Evolutionary conservation across 2,329 filamentous ascomycete species (phyloP).

Genomic region (Zasmidium angulare): DNA sequence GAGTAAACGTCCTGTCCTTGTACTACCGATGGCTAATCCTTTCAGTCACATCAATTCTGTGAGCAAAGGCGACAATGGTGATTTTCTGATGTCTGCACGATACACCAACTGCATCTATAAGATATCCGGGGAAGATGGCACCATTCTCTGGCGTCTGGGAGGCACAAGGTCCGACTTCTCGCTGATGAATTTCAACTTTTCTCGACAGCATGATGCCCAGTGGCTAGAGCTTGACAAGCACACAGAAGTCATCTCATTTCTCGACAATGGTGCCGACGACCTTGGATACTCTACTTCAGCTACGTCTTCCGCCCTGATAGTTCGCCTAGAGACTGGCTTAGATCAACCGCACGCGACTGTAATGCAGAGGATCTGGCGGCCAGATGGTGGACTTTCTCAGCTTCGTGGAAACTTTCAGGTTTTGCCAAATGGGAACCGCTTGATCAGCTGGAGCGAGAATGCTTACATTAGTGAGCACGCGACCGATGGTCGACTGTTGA

Average conservation of each 20-base stretch:
- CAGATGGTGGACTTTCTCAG: no score
- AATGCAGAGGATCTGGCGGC: no score
- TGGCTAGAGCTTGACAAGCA: constrained; percentile 11
- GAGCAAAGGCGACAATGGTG: constrained; percentile 46
- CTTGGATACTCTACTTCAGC: background rate
- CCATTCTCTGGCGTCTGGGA: constrained; percentile 51
- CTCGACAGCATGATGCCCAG: constrained; percentile 51
- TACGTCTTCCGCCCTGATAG: no score
- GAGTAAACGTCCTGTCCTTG: no score
- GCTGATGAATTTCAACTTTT: constrained; percentile 30
- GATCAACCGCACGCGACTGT: no score
- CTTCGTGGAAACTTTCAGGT: no score
- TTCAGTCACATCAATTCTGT: constrained; percentile 15
- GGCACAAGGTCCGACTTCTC: constrained; percentile 15
- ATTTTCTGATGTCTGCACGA: constrained; percentile 55
- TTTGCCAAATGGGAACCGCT: no score
- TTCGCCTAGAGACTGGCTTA: no score
- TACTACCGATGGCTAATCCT: no score
- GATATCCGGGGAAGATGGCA: constrained; percentile 47
- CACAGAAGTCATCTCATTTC: background rate
- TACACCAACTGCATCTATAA: constrained; percentile 49
- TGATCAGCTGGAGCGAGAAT: no score
- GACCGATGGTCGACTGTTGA: no score
- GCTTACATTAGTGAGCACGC: no score
- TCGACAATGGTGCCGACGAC: background rate